Conservation (phyloP, 2,329 filamentous ascomycete genomes). For the Aspergillus novoparasiticus region DNA sequence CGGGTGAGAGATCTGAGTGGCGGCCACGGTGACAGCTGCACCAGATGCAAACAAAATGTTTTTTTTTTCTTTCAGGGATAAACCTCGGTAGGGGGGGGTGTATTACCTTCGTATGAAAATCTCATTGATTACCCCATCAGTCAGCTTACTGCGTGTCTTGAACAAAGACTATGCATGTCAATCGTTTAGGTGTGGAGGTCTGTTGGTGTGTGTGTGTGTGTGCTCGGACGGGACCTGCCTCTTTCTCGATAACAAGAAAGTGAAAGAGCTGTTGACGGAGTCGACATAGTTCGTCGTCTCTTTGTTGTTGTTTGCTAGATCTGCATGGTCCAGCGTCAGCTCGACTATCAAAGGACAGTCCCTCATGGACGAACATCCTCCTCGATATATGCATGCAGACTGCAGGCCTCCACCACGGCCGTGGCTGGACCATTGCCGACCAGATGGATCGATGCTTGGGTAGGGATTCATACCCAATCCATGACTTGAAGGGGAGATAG, state of each 20-base stretch:
- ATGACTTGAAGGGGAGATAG: not conserved
- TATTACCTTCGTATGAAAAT: not conserved
- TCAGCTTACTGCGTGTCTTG: not conserved
- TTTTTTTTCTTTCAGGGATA: not conserved
- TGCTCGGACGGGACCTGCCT: not conserved
- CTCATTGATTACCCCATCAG: too few relatives aligned
- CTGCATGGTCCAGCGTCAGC: not conserved
- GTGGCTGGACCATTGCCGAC: constrained; percentile 1
- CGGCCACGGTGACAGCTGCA: constrained; percentile 17
- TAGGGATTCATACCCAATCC: not conserved
- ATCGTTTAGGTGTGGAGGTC: not conserved
- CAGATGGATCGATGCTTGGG: not conserved
- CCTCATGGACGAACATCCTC: not conserved
- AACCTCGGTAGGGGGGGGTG: not conserved
- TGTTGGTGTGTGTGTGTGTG: not conserved
- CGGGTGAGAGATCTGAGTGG: constrained; percentile 15
- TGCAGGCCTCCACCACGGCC: not conserved
- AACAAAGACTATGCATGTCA: not conserved
- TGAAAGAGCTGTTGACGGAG: not conserved
- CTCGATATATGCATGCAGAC: constrained; percentile 1
- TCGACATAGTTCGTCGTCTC: not conserved
- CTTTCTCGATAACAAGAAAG: not conserved
- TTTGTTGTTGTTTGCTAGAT: not conserved
- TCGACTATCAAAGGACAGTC: not conserved
- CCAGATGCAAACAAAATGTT: not conserved